Percentiles rank a stretch among this genome's conserved stretches.
Conservation (phyloP, 306 rosid species). For the Vigna nakashimae region DNA sequence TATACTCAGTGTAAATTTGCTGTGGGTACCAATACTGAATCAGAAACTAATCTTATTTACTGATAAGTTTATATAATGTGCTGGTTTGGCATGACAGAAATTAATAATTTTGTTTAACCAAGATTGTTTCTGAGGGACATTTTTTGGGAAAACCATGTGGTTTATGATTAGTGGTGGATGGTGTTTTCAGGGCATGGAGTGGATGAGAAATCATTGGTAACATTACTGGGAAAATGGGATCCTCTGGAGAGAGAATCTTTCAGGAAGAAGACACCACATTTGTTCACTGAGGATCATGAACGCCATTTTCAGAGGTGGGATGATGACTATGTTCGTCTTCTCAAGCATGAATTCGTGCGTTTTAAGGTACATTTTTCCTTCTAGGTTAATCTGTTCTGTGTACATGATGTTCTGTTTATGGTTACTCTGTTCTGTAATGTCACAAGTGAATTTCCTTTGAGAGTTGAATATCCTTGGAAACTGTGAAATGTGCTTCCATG, state of each 20-base stretch:
- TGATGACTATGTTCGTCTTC: constrained; percentile 61
- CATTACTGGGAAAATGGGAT: constrained; percentile 77
- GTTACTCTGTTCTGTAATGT: neutral
- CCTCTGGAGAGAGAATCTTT: constrained; percentile 62
- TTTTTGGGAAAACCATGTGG: too few species aligned
- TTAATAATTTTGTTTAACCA: too few species aligned
- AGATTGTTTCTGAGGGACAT: too few species aligned
- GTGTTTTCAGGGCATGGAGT: constrained; percentile 76
- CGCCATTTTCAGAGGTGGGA: constrained; percentile 81
- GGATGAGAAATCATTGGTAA: constrained; percentile 73
- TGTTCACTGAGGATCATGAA: constrained; percentile 70
- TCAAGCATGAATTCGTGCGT: constrained; percentile 86
- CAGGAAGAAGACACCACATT: constrained; percentile 62
- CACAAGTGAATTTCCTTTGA: neutral
- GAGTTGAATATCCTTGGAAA: neutral
- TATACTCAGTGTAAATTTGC: too few species aligned
- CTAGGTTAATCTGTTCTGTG: neutral
- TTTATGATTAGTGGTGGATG: neutral
- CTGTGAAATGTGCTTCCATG: neutral
- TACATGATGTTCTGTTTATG: neutral
- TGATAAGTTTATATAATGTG: too few species aligned
- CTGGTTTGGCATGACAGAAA: too few species aligned
- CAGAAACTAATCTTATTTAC: too few species aligned
- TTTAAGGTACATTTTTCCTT: constrained; percentile 62
- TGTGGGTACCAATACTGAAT: too few species aligned